Conservation (phyloP, 2,329 filamentous ascomycete species). For the Amphichorda felina region DNA sequence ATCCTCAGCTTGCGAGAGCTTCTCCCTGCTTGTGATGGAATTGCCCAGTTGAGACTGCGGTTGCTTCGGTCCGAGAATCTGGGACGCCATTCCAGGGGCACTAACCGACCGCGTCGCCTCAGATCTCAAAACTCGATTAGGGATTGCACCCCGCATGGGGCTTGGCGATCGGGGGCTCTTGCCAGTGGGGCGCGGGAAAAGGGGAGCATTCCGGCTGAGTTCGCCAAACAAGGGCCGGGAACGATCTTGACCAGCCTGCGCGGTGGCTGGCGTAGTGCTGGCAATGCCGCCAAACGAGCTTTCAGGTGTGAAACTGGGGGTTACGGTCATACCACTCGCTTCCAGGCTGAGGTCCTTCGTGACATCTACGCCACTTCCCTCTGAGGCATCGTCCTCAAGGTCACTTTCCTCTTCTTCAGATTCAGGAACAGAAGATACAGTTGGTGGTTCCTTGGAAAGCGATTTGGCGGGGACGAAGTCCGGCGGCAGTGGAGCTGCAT, state of each 20-base stretch:
- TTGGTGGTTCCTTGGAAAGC: background rate
- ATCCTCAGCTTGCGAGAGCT: slow-evolving; percentile 24
- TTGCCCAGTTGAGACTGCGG: slow-evolving; percentile 22
- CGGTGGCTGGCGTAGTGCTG: slow-evolving; percentile 19
- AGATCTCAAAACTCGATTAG: slow-evolving; percentile 32
- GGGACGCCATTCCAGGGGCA: slow-evolving; percentile 45
- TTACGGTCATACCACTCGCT: slow-evolving; percentile 27
- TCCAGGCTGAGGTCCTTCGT: slow-evolving; percentile 50
- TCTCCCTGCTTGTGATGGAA: slow-evolving; percentile 26
- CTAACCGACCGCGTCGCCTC: slow-evolving; percentile 47
- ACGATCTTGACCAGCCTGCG: slow-evolving; percentile 28
- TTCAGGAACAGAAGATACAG: background rate
- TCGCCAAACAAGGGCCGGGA: slow-evolving; percentile 42
- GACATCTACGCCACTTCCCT: slow-evolving; percentile 53
- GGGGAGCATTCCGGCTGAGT: slow-evolving; percentile 33
- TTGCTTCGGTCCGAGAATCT: slow-evolving; percentile 32
- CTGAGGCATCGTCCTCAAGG: slow-evolving; percentile 34
- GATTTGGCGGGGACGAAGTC: background rate
- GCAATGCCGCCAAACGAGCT: slow-evolving; percentile 44
- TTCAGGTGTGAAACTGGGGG: slow-evolving; percentile 41
- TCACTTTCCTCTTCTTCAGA: slow-evolving; percentile 21
- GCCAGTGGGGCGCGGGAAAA: slow-evolving; percentile 40
- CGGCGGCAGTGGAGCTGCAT: background rate
- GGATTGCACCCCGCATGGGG: slow-evolving; percentile 49
- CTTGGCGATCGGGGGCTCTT: slow-evolving; percentile 63